Evolutionary conservation across 345 rosid species (phyloP).

Genomic region (Abelmoschus esculentus): DNA sequence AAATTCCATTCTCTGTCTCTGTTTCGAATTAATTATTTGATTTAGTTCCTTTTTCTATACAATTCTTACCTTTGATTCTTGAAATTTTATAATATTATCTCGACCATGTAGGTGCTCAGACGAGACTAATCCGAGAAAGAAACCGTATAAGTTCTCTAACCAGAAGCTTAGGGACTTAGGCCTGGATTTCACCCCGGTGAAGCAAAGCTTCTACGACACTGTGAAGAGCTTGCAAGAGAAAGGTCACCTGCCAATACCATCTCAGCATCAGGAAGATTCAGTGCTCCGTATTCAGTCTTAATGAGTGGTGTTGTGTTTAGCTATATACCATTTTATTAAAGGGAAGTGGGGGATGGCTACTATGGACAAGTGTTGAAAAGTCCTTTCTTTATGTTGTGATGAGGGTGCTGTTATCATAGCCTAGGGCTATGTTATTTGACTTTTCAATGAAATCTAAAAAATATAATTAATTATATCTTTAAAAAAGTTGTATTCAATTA

Average conservation of each 20-base stretch:
- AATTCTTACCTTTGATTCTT: neutral
- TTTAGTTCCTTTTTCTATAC: neutral
- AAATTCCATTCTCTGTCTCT: too few relatives aligned
- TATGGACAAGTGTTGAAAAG: neutral
- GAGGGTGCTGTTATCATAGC: too few relatives aligned
- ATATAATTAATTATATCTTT: too few relatives aligned
- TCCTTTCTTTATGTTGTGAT: neutral
- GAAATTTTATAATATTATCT: neutral
- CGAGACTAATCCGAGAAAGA: slow-evolving; percentile 74
- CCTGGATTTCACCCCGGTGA: slow-evolving; percentile 68
- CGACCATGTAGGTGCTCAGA: slow-evolving; percentile 68
- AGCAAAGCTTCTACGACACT: slow-evolving; percentile 76
- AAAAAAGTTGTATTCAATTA: too few relatives aligned
- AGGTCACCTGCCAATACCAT: slow-evolving; percentile 68
- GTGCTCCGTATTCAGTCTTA: slow-evolving; percentile 3
- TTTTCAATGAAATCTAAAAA: too few relatives aligned
- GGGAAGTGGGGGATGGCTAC: neutral
- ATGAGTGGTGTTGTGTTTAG: neutral
- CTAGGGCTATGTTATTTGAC: too few relatives aligned
- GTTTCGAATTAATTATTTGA: too few relatives aligned
- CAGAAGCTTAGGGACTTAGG: slow-evolving; percentile 78
- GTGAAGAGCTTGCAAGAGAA: slow-evolving; percentile 87
- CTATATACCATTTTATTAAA: neutral
- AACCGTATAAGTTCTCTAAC: slow-evolving; percentile 70
- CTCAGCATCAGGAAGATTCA: slow-evolving; percentile 25